These are phyloP conservation scores for Endogone sp. DNA, from an alignment of 192 early-diverging fungal genomes.

Conservation along the genomic window DNA sequence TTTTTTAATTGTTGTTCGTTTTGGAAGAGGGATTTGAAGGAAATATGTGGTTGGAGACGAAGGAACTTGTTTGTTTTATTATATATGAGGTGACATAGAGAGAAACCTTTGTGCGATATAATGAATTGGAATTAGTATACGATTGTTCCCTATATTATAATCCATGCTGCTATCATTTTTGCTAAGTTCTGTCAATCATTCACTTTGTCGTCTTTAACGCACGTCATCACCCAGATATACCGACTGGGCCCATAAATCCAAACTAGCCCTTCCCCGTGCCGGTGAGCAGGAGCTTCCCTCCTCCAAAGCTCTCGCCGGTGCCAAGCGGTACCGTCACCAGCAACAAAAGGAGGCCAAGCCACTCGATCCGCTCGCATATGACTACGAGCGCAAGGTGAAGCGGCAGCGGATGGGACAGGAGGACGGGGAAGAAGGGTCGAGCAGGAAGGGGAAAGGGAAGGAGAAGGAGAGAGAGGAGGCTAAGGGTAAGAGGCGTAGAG, in stretches of 20 bases:
- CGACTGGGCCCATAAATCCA: constrained; percentile 90
- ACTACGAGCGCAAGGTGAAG: constrained; percentile 65
- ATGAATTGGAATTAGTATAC: too few relatives aligned
- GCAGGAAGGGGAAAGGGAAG: constrained; percentile 13
- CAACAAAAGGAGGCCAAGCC: constrained; percentile 67
- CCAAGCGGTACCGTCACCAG: constrained; percentile 74
- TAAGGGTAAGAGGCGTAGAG: constrained; percentile 11
- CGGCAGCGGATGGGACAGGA: constrained; percentile 45
- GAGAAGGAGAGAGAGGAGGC: constrained; percentile 31
- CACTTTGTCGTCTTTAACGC: too few relatives aligned
- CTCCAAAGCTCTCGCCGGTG: constrained; percentile 36
- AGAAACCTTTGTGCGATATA: too few relatives aligned
- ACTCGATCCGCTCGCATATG: constrained; percentile 57
- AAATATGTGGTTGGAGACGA: too few relatives aligned
- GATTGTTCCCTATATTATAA: too few relatives aligned
- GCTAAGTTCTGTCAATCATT: too few relatives aligned
- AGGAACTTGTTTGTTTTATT: too few relatives aligned
- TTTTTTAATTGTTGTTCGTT: neutral
- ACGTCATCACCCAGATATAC: constrained; percentile 76
- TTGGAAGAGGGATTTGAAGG: neutral
- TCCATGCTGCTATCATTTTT: too few relatives aligned
- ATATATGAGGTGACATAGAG: too few relatives aligned
- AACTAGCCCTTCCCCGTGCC: constrained; percentile 69
- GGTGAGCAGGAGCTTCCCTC: constrained; percentile 82
- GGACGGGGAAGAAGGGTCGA: constrained; percentile 19